A percentile compares a stretch with the other conserved stretches of the same genome.
Evolutionary conservation across 2,329 filamentous ascomycete genomes (phyloP).

Genomic region (Ascochyta viciae-villosae): DNA sequence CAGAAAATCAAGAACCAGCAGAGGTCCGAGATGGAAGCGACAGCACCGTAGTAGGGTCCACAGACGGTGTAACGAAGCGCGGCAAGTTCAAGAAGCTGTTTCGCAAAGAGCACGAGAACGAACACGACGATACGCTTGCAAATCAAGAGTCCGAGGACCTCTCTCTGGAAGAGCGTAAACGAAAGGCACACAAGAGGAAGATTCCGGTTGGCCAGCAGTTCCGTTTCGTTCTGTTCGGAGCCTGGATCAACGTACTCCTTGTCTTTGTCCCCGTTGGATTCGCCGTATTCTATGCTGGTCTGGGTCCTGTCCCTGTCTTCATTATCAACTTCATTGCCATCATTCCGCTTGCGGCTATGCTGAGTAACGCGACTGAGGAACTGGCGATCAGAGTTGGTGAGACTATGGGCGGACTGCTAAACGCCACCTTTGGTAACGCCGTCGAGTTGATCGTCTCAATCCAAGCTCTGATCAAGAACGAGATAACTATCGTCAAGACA

Average conservation of each 20-base stretch:
- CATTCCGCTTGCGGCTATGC: constrained; percentile 83
- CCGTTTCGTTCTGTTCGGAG: constrained; percentile 77
- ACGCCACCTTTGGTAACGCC: constrained; percentile 90
- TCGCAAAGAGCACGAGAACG: constrained; percentile 32
- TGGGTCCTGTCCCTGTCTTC: constrained; percentile 62
- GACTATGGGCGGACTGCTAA: constrained; percentile 85
- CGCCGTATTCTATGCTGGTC: constrained; percentile 69
- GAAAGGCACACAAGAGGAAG: constrained; percentile 41
- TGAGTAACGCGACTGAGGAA: constrained; percentile 90
- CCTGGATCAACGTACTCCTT: constrained; percentile 86
- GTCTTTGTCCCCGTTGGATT: constrained; percentile 80
- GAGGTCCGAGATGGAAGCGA: constrained; percentile 31
- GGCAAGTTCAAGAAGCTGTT: constrained; percentile 44
- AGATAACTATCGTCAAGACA: constrained; percentile 88
- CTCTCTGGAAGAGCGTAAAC: constrained; percentile 41
- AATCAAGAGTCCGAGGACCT: constrained; percentile 34
- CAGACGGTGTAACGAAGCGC: constrained; percentile 28
- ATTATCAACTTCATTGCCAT: constrained; percentile 94
- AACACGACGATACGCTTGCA: constrained; percentile 24
- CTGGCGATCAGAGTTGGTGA: constrained; percentile 80
- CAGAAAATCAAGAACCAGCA: constrained; percentile 16
- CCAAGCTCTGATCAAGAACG: constrained; percentile 75
- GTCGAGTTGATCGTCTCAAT: constrained; percentile 90
- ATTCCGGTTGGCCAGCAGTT: constrained; percentile 61
- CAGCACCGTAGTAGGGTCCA: constrained; percentile 29